phyloP scores from a whole-genome alignment of 176 grass and related monocot genomes.

The Elymus sibiricus region DNA sequence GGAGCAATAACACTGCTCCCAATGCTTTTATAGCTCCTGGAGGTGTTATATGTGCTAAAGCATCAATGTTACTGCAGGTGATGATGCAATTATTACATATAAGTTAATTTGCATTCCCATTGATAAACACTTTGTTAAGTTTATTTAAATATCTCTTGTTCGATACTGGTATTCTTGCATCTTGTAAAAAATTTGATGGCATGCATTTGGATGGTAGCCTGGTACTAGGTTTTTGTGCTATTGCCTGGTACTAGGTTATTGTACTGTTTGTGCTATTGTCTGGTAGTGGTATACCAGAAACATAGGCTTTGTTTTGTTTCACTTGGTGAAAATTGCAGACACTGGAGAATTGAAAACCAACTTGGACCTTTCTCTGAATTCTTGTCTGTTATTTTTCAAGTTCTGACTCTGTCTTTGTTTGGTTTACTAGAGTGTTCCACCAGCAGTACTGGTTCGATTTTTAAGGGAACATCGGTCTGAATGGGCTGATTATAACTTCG shows the following conservation, averaged over 20 bases:
- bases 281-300: neutral
- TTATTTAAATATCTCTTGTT: neutral
- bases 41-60: slow-evolving; percentile 95
- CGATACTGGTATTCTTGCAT: neutral
- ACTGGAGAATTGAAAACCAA: neutral
- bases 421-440: slow-evolving; percentile 76
- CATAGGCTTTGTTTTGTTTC: neutral
- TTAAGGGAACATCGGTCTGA: slow-evolving; percentile 94
- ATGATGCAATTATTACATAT: slow-evolving; percentile 6
- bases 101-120: neutral
- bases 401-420: slow-evolving; percentile 23
- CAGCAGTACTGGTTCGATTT: slow-evolving; percentile 77
- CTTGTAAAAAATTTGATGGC: neutral
- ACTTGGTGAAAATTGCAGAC: neutral
- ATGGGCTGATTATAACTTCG: slow-evolving; percentile 97
- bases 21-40: slow-evolving; percentile 62
- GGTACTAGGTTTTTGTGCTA: neutral
- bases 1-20: slow-evolving; percentile 32
- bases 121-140: neutral
- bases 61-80: slow-evolving; percentile 97
- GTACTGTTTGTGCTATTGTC: neutral
- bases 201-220: neutral
- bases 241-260: neutral
- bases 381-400: neutral
- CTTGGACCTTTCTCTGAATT: neutral